Percentiles rank a stretch among this genome's conserved stretches.
phyloP scores from a whole-genome alignment of 169 alveolate genomes.

The Plasmodium yoelii region DNA sequence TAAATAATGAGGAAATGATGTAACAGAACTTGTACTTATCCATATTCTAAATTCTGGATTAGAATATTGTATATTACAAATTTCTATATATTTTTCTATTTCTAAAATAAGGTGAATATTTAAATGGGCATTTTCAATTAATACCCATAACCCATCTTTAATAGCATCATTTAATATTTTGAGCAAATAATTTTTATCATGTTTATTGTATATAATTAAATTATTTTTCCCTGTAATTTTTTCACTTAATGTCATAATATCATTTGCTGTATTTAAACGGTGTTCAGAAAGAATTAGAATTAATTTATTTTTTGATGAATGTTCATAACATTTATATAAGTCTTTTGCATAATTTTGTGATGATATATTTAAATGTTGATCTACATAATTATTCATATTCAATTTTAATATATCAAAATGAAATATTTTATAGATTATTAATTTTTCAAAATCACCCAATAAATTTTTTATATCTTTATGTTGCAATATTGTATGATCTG shows the following conservation, averaged over 20 bases:
- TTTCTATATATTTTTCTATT: conserved; percentile 72
- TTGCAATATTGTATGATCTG: conserved; percentile 69
- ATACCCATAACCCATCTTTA: conserved; percentile 73
- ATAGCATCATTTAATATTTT: conserved; percentile 70
- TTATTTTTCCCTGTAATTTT: conserved; percentile 68
- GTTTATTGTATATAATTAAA: conserved; percentile 61
- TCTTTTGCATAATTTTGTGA: conserved; percentile 62
- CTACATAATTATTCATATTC: conserved; percentile 68
- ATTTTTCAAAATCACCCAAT: conserved; percentile 45
- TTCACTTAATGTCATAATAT: conserved; percentile 66
- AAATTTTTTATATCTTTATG: conserved; percentile 61
- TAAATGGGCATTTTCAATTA: conserved; percentile 75
- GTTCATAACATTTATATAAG: conserved; percentile 72
- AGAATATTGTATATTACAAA: conserved; percentile 64
- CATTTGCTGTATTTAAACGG: conserved; percentile 66
- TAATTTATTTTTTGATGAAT: conserved; percentile 63
- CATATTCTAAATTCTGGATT: conserved; percentile 76
- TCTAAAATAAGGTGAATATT: conserved; percentile 63
- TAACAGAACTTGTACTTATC: conserved; percentile 67
- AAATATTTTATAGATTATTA: conserved; percentile 69
- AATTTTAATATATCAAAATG: conserved; percentile 64
- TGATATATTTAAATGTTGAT: conserved; percentile 33
- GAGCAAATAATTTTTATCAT: conserved; percentile 43
- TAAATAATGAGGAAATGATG: conserved; percentile 57
- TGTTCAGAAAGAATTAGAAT: conserved; percentile 50